Conservation (phyloP, 768 basidiomycete species). For the Phylloporus scabripes region DNA sequence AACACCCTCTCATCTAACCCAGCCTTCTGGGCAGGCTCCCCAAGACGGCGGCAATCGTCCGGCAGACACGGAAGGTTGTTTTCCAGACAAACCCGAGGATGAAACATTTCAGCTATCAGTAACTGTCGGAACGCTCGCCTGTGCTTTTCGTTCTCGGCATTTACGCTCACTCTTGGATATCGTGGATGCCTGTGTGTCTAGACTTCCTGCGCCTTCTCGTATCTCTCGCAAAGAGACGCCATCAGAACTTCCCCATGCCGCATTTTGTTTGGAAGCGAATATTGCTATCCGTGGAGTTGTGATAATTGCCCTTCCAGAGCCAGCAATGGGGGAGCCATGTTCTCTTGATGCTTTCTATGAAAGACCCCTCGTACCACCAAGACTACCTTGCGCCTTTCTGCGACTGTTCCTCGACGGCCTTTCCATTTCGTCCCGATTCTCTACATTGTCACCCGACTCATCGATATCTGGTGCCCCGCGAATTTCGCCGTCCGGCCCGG, state of each 20-base stretch:
- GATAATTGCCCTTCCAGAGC: constrained; percentile 41
- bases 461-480: neutral
- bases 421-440: constrained; percentile 15
- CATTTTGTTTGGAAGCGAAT: constrained; percentile 31
- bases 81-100: constrained; percentile 5
- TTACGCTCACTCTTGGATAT: constrained; percentile 45
- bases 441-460: constrained; percentile 4
- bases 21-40: constrained; percentile 6
- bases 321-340: constrained; percentile 2
- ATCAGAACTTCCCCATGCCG: constrained; percentile 16
- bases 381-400: constrained; percentile 43
- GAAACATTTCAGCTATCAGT: constrained; percentile 40
- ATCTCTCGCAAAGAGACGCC: constrained; percentile 10
- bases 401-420: constrained; percentile 46
- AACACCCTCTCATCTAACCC: constrained; percentile 36
- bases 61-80: constrained; percentile 3
- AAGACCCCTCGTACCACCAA: constrained; percentile 56
- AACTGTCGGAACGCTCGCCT: constrained; percentile 47
- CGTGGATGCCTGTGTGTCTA: constrained; percentile 29
- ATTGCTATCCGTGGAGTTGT: constrained; percentile 42
- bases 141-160: constrained; percentile 53
- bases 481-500: neutral
- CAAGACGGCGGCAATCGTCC: constrained; percentile 4
- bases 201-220: constrained; percentile 15
- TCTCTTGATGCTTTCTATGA: constrained; percentile 43